Evolutionary conservation across 257 asterid genomes (phyloP), one percentile per base, ranked within the genome.

Genomic region (Marsdenia floribunda): DNA sequence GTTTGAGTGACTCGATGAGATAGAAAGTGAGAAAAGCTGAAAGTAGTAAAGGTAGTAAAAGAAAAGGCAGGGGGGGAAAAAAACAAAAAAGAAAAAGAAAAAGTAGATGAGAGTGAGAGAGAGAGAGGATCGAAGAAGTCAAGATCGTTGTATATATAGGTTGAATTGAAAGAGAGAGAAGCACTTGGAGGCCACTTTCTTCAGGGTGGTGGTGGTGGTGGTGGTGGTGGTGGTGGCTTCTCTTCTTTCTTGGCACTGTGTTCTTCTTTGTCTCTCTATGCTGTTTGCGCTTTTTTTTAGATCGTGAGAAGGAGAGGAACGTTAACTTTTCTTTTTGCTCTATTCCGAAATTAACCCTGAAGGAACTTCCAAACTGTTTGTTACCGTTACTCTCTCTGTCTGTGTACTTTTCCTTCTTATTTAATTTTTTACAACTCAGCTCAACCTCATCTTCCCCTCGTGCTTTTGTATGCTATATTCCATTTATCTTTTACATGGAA

Each of bases 321-420:
- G 87, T 86, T 87, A 77, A 76, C 78, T 24, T 12, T 6, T 37
- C 72, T 84, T 55, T 75, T 67, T 14, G 11, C 0, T 2, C 38
- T 22, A 72, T 87, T 75, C 86, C 97, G 54, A 75, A 38, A 80
- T 33, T 91, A 81, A 89, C 97, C 97, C 79, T 83, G n/a, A 76
- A 87, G 85, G 85, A 82, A 86, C 85, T 79, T 84, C 96, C 96
- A 80, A 90, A 82, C 81, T 78, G 75, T 76, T 90, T 86, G 92
- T 92, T 92, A 94, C 97, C 98, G 97, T 92, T 94, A 65, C 64
- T 65, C 75, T n/a, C 35, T 74, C 67, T 55, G 81, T 76, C 85
- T 83, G 61, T 75, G 87, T 84, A 83, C 90, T 78, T 55, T 73
- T 46, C 24, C 65, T 26, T 22, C 71, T 66, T 73, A 35, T 79